phyloP scores from a whole-genome alignment of 139 green algal genomes.

The Closterium sp. region DNA sequence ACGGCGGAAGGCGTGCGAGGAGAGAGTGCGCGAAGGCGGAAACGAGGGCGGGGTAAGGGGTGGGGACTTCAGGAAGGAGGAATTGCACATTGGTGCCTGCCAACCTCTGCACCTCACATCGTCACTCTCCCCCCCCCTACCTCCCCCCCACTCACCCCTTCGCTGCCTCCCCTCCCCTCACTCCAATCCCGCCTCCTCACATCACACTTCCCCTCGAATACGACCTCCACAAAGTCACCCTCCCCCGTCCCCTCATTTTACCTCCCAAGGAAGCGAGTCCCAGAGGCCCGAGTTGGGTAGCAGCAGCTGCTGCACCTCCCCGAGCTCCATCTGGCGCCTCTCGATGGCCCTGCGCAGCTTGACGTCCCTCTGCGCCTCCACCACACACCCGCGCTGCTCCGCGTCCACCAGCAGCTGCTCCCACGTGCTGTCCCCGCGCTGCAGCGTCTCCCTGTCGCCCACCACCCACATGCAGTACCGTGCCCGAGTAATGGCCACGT shows the following conservation, averaged over 20 bases:
- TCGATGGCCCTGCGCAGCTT: background rate
- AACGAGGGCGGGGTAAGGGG: background rate
- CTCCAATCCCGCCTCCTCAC: background rate
- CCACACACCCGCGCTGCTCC: background rate
- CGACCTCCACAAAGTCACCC: too few species aligned
- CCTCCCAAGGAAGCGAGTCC: background rate
- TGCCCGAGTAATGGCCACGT: constrained; percentile 39
- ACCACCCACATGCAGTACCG: constrained; percentile 33
- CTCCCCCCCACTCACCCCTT: background rate
- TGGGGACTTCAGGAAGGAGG: too few species aligned
- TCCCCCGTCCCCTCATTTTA: background rate
- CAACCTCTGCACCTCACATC: background rate
- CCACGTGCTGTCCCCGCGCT: constrained; percentile 11
- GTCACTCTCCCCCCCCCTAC: background rate
- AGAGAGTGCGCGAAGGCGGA: background rate
- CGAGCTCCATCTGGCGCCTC: constrained; percentile 1
- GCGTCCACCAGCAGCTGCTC: constrained; percentile 1
- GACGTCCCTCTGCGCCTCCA: background rate
- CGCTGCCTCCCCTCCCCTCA: background rate
- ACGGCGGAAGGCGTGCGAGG: too few species aligned
- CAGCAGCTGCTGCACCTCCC: background rate
- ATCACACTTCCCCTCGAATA: background rate
- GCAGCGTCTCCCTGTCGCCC: constrained; percentile 23
- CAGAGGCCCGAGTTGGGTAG: background rate
- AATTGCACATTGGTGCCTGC: too few species aligned